phyloP scores from a whole-genome alignment of 2,329 filamentous ascomycete species.

The Zalaria sp. region DNA sequence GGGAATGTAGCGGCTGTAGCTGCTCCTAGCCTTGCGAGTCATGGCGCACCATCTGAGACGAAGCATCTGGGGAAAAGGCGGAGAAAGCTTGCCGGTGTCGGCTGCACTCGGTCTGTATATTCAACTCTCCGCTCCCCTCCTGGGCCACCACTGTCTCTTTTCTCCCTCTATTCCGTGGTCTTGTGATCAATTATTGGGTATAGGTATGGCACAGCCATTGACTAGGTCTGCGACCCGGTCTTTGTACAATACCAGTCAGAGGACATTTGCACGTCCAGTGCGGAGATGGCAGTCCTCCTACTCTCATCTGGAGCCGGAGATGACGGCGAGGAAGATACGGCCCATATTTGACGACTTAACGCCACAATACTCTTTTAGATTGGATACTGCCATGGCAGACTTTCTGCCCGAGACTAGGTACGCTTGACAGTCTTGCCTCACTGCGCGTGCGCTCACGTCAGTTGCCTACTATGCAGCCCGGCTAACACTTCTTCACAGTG shows the following conservation, averaged over 20 bases:
- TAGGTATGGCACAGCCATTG: background rate
- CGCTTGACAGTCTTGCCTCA: background rate
- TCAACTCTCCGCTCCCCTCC: too few species aligned
- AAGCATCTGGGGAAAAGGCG: too few species aligned
- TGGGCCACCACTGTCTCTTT: too few species aligned
- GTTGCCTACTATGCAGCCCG: background rate
- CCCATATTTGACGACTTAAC: conserved; percentile 42
- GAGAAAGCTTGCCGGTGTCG: too few species aligned
- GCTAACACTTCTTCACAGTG: conserved; percentile 4
- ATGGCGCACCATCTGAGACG: too few species aligned
- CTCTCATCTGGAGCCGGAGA: conserved; percentile 24
- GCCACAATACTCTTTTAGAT: conserved; percentile 49
- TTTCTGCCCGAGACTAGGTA: conserved; percentile 29
- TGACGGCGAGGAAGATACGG: conserved; percentile 35
- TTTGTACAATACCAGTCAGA: background rate
- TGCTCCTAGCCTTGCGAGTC: too few species aligned
- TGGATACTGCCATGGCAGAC: conserved; percentile 47
- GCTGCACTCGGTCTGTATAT: too few species aligned
- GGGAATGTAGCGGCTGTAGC: too few species aligned
- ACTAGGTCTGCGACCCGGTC: background rate
- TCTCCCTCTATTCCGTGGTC: too few species aligned
- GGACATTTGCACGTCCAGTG: too few species aligned
- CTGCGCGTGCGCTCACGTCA: background rate
- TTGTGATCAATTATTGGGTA: too few species aligned
- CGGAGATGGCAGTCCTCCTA: conserved; percentile 20